Base-by-base conservation (phyloP, 2,329 filamentous ascomycete species). In the Phialemonium atrogriseum region DNA sequence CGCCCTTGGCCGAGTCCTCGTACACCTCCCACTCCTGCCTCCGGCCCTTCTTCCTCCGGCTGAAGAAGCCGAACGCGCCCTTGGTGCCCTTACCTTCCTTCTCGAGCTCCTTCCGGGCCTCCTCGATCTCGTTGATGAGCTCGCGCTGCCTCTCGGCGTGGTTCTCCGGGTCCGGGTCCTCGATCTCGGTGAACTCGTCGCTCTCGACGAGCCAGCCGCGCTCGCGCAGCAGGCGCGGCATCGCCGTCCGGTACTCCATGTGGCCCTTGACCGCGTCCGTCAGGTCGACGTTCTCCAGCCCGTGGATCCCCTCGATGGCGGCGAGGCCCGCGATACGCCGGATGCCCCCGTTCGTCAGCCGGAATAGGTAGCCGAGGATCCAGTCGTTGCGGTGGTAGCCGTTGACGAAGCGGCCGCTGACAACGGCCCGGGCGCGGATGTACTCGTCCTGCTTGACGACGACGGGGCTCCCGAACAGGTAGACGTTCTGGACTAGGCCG, bases 281-380 rank as follows among this genome's bases (percentile, higher is more conserved):
- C 24, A 93, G 82, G 51, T 96, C 78, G 41, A 93, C 68, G 48
- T 95, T 96, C 53, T 96, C 91, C 11, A 96, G 60, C 11, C 81
- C 85, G 0, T 80, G 77, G n/a, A 93, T 66, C 5, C 66, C 73
- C 26, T 89, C 74, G 3, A 96, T 70, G 2, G 81, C 68, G 1
- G 77, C 83, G 24, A 98, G 70, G 10, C 91, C 91, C 5, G 88
- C 88, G 2, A 98, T 75, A 13, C 80, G 77, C 56, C 87, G 82
- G 48, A 96, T 89, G 25, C 91, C 91, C 43, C 91, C 91, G 44
- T 81, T 84, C 4, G 91, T 98, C 24, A 94, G 74, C 10, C 91
- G 84, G 69, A 98, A 98, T 2, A 98, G 75, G 52, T 98, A 98
- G 38, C 81, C 87, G 30, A 98, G 60, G 48, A 98, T 96, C 91